Evolutionary conservation across 2,329 filamentous ascomycete genomes (phyloP).

Genomic region (Scedosporium dehoogii): DNA sequence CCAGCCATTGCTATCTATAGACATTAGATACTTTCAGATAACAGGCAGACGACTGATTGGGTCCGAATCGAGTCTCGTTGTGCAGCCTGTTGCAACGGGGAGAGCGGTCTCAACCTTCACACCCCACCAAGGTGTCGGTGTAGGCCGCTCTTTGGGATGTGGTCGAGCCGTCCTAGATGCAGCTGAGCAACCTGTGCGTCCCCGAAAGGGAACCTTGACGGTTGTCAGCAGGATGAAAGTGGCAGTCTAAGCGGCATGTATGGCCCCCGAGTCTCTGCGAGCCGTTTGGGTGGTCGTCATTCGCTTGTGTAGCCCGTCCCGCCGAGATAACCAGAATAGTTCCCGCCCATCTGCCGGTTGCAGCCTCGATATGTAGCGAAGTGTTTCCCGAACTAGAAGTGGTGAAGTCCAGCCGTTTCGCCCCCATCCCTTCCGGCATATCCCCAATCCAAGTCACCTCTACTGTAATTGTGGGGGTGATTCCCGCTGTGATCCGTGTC

Average conservation of each 20-base stretch:
- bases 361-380: background rate
- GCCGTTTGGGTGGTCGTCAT: background rate
- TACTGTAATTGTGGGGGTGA: no score
- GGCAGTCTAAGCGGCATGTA: background rate
- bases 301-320: background rate
- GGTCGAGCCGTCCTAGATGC: background rate
- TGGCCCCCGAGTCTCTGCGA: background rate
- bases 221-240: background rate
- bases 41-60: background rate
- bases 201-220: background rate
- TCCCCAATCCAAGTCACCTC: no score
- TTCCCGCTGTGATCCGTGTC: no score
- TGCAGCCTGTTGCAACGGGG: background rate
- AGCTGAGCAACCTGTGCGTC: slow-evolving; percentile 1
- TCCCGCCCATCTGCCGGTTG: background rate
- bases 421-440: background rate
- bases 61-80: background rate
- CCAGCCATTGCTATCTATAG: no score
- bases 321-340: background rate
- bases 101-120: background rate
- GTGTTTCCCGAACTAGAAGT: background rate
- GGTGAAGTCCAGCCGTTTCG: background rate
- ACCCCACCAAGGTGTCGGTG: background rate
- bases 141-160: background rate
- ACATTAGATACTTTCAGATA: background rate